Evolutionary conservation across 2,329 filamentous ascomycete genomes (phyloP).

Genomic region (Gnomoniopsis smithogilvyi): DNA sequence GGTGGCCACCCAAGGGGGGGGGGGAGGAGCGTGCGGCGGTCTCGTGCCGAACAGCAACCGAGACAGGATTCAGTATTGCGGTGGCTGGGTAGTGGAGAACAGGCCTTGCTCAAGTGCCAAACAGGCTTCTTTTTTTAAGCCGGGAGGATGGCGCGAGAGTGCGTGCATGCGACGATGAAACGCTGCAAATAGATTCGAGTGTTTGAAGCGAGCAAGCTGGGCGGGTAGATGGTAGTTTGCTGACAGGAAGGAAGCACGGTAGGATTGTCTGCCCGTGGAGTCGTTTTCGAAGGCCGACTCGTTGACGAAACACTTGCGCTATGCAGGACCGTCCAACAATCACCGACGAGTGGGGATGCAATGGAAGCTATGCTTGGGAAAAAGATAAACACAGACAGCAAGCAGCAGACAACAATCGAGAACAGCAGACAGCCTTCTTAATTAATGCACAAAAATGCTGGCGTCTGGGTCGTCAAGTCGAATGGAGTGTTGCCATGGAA

Average conservation of each 20-base stretch:
- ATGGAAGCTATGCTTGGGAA: neutral
- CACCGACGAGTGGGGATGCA: neutral
- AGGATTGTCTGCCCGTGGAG: neutral
- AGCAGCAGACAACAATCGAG: neutral
- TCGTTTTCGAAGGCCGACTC: neutral
- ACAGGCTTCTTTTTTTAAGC: neutral
- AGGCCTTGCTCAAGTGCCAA: neutral
- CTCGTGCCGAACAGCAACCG: neutral
- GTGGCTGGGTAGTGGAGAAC: neutral
- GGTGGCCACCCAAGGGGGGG: too few relatives aligned
- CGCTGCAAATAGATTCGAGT: neutral
- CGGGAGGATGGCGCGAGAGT: neutral
- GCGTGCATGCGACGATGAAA: neutral
- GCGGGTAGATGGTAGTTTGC: neutral
- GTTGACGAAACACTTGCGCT: neutral
- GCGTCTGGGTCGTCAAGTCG: neutral
- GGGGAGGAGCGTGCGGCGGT: neutral
- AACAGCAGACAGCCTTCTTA: neutral
- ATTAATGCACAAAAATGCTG: neutral
- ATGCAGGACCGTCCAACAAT: neutral
- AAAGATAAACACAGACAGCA: neutral
- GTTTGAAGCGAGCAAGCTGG: neutral
- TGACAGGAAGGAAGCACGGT: neutral
- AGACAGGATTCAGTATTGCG: constrained; percentile 2
- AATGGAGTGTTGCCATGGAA: neutral